A percentile compares a stretch with the other conserved stretches of the same genome.
Conservation (phyloP, 257 asterid species). For the Jacaranda copaia region DNA sequence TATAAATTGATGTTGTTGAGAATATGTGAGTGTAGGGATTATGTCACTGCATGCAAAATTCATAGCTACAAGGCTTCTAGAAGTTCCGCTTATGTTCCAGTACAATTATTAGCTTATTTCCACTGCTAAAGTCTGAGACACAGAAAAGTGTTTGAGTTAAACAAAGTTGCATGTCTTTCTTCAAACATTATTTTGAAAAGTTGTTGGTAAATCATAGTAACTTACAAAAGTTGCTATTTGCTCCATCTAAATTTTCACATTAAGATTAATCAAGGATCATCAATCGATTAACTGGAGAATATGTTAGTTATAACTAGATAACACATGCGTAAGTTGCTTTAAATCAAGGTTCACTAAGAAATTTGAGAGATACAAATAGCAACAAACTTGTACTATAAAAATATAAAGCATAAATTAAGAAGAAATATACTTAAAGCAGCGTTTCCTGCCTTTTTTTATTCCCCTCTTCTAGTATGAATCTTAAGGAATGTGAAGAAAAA, state of each 20-base stretch:
- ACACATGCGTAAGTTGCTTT: constrained; percentile 20
- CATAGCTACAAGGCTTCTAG: constrained; percentile 60
- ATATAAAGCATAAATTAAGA: not conserved
- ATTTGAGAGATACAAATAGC: not conserved
- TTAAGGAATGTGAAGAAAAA: not conserved
- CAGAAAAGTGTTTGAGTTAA: constrained; percentile 16
- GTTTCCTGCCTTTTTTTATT: not conserved
- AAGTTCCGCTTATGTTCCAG: constrained; percentile 75
- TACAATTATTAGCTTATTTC: constrained; percentile 68
- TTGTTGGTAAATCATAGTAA: constrained; percentile 72
- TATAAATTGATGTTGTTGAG: constrained; percentile 68
- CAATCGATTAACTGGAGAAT: not conserved
- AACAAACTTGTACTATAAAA: not conserved
- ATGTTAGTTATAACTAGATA: constrained; percentile 19
- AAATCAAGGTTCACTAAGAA: not conserved
- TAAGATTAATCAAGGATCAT: constrained; percentile 19
- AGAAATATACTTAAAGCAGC: not conserved
- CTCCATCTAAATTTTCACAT: constrained; percentile 37
- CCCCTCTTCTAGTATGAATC: not conserved
- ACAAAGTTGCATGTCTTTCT: not conserved
- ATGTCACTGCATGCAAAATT: constrained; percentile 83
- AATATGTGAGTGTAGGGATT: constrained; percentile 77
- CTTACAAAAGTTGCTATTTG: constrained; percentile 35
- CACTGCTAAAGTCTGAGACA: constrained; percentile 71
- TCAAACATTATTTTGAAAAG: constrained; percentile 32